These are phyloP conservation scores for Pseudovirgaria hyperparasitica DNA, from an alignment of 2,329 filamentous ascomycete species.

Conservation along the genomic window DNA sequence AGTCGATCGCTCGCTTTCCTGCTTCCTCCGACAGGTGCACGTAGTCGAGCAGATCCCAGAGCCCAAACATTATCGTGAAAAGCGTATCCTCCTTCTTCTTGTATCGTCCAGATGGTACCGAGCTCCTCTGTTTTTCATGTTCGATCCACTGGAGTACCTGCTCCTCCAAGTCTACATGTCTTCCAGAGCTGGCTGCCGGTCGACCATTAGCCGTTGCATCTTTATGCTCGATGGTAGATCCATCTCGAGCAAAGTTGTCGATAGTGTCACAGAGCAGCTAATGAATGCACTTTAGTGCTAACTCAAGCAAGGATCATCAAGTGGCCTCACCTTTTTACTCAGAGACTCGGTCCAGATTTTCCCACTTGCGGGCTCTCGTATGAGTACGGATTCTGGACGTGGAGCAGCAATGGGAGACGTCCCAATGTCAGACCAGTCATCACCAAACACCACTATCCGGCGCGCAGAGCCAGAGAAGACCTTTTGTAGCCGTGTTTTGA, in stretches of 20 bases:
- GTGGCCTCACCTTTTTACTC: conserved; percentile 19
- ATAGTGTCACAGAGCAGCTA: conserved; percentile 23
- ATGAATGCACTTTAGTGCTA: conserved; percentile 10
- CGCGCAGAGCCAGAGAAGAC: conserved; percentile 16
- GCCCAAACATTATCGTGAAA: conserved; percentile 24
- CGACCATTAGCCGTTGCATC: conserved; percentile 17
- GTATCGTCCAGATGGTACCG: conserved; percentile 11
- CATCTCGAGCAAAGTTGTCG: conserved; percentile 23
- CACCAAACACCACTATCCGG: conserved; percentile 25
- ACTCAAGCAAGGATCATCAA: not conserved
- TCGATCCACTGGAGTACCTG: conserved; percentile 23
- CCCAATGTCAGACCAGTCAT: conserved; percentile 26
- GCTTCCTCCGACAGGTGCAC: conserved; percentile 14
- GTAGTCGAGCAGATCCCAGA: conserved; percentile 24
- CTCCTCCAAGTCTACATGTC: conserved; percentile 21
- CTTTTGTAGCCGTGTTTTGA: conserved; percentile 15
- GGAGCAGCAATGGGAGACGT: conserved; percentile 20
- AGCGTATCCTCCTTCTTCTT: conserved; percentile 17
- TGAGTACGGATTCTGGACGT: conserved; percentile 9
- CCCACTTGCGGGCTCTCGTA: conserved; percentile 17
- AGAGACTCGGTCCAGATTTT: conserved; percentile 23
- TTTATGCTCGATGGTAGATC: conserved; percentile 19
- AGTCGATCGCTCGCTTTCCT: conserved; percentile 17
- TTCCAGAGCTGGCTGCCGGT: conserved; percentile 9
- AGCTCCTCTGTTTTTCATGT: conserved; percentile 13